Conservation (phyloP, 2,329 filamentous ascomycete species). For the Aspergillus ochraceoroseus region DNA sequence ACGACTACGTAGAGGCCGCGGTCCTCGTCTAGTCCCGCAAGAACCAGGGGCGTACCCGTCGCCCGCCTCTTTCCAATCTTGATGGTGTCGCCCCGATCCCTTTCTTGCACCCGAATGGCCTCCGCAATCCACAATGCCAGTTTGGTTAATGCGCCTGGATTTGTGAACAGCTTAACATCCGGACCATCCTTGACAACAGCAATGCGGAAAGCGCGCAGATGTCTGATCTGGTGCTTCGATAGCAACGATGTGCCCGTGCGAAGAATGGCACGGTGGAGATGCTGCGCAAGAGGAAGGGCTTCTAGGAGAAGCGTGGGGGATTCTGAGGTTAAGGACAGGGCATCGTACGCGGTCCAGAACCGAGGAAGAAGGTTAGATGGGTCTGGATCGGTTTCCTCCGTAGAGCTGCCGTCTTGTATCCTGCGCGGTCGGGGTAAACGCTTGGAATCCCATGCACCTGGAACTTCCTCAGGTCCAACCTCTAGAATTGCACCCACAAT, state of each 20-base stretch:
- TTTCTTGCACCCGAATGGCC: conserved; percentile 83
- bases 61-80: conserved; percentile 39
- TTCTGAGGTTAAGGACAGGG: conserved; percentile 46
- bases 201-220: conserved; percentile 88
- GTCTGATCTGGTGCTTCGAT: conserved; percentile 88
- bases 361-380: conserved; percentile 40
- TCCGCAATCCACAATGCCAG: conserved; percentile 91
- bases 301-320: conserved; percentile 58
- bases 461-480: conserved; percentile 57
- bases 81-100: conserved; percentile 68
- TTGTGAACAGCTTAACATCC: conserved; percentile 84
- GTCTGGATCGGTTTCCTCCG: conserved; percentile 22
- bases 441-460: conserved; percentile 33
- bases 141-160: conserved; percentile 88
- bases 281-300: conserved; percentile 75
- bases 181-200: conserved; percentile 93
- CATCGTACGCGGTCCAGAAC: conserved; percentile 58
- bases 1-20: conserved; percentile 88
- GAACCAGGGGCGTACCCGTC: conserved; percentile 73
- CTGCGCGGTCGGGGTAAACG: conserved; percentile 24
- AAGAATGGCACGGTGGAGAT: conserved; percentile 86
- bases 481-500: conserved; percentile 88
- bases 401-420: conserved; percentile 17
- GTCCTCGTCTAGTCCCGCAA: conserved; percentile 82
- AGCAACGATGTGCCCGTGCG: conserved; percentile 86